Evolutionary conservation across 2,329 filamentous ascomycete genomes (phyloP).

Genomic region (Sclerotinia glacialis): DNA sequence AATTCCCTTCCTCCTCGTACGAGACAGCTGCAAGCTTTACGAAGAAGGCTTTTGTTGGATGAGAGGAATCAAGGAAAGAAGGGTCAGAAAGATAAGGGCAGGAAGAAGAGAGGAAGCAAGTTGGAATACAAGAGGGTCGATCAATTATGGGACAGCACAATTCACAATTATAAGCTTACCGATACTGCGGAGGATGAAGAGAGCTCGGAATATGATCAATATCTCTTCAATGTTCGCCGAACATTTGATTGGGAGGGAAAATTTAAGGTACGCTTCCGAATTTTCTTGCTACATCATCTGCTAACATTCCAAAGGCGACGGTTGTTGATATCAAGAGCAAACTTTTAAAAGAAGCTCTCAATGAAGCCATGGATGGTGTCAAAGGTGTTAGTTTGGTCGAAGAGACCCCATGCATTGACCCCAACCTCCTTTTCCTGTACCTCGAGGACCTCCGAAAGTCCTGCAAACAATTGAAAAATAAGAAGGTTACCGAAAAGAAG

Average conservation of each 20-base stretch:
- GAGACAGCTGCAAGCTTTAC: conserved; percentile 28
- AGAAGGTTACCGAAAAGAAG: conserved; percentile 50
- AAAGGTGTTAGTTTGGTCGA: conserved; percentile 78
- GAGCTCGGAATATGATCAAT: conserved; percentile 69
- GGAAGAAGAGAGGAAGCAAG: conserved; percentile 48
- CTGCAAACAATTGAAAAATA: conserved; percentile 62
- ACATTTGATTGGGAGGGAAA: conserved; percentile 84
- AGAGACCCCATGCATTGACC: conserved; percentile 70
- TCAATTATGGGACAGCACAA: conserved; percentile 56
- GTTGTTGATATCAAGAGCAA: conserved; percentile 85
- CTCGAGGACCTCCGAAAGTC: conserved; percentile 70
- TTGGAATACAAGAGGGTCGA: conserved; percentile 69
- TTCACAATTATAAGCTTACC: conserved; percentile 65
- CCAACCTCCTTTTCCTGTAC: conserved; percentile 70
- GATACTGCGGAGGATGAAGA: conserved; percentile 64
- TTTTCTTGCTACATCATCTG: conserved; percentile 7
- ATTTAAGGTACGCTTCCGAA: conserved; percentile 49
- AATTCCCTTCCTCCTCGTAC: conserved; percentile 25
- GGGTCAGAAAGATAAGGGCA: conserved; percentile 43
- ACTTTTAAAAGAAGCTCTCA: conserved; percentile 66
- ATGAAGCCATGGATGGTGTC: conserved; percentile 70
- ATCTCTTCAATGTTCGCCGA: conserved; percentile 77
- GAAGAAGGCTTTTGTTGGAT: conserved; percentile 34
- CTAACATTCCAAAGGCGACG: conserved; percentile 46
- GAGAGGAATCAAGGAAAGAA: conserved; percentile 37